These are phyloP conservation scores for Coffea humblotiana DNA, from an alignment of 305 asterid species.

Conservation along the genomic window DNA sequence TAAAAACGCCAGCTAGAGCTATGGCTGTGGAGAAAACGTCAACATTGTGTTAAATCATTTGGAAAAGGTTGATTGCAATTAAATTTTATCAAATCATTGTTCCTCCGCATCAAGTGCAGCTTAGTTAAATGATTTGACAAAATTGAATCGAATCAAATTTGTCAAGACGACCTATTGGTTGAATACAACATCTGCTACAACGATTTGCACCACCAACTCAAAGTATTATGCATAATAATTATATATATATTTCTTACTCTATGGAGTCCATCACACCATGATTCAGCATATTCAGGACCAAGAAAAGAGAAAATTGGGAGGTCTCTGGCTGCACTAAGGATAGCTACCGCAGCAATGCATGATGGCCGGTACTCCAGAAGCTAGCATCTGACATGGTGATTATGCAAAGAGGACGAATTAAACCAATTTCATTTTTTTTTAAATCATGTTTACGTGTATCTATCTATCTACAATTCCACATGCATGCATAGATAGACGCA, in stretches of 20 bases:
- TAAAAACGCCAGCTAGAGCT: background rate
- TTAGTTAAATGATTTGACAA: background rate
- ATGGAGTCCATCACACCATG: constrained; percentile 73
- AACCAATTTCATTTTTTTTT: background rate
- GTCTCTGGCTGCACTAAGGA: constrained; percentile 67
- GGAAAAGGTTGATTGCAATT: background rate
- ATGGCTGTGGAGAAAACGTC: background rate
- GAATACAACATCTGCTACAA: background rate
- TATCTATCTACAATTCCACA: background rate
- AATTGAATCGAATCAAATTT: background rate
- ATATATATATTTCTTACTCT: constrained; percentile 35
- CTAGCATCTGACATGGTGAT: constrained; percentile 43
- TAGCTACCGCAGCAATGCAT: constrained; percentile 74
- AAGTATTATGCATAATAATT: background rate
- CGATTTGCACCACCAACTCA: background rate
- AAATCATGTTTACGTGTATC: background rate
- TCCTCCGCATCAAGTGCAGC: background rate
- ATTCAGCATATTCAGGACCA: constrained; percentile 63
- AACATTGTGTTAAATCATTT: background rate
- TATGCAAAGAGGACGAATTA: background rate
- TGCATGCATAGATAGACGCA: background rate
- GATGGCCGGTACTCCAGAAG: constrained; percentile 71
- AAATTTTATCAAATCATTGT: background rate
- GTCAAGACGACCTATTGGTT: background rate
- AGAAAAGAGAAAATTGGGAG: constrained; percentile 57